Evolutionary conservation across 371 early-diverging fungal genomes (phyloP).

Genomic region (Capniomyces stellatus): DNA sequence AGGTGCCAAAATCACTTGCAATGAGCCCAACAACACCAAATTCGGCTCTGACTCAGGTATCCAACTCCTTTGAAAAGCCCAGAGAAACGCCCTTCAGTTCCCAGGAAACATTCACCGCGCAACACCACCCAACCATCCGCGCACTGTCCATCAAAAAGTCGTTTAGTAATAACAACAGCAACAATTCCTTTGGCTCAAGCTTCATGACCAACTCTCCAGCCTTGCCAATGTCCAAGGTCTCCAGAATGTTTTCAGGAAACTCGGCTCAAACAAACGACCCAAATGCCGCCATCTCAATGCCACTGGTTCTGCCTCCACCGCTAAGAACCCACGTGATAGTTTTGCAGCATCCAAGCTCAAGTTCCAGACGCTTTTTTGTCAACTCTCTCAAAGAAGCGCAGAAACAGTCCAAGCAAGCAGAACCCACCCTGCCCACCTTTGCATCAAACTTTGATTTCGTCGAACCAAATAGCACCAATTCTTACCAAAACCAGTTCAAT

Average conservation of each 20-base stretch:
- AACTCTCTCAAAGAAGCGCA: background rate
- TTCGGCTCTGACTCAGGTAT: background rate
- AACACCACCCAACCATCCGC: background rate
- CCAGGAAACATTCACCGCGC: too few relatives aligned
- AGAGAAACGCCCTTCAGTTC: too few relatives aligned
- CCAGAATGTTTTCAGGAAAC: background rate
- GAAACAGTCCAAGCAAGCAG: too few relatives aligned
- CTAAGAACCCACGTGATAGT: background rate
- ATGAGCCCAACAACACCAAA: background rate
- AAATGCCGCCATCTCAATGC: background rate
- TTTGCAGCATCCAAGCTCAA: background rate
- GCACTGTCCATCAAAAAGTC: background rate
- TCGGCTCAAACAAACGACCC: too few relatives aligned
- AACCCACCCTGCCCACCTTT: too few relatives aligned
- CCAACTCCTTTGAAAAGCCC: too few relatives aligned
- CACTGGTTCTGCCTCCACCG: background rate
- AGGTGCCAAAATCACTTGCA: background rate
- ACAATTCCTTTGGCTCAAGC: background rate
- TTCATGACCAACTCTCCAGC: background rate
- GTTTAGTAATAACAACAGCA: background rate
- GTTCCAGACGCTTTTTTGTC: background rate
- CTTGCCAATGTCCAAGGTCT: too few relatives aligned
- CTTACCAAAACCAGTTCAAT: too few relatives aligned
- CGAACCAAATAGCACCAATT: too few relatives aligned
- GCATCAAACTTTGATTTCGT: too few relatives aligned